These are phyloP conservation scores for Xanthoconium purpureum DNA, from an alignment of 768 basidiomycete genomes.

Conservation along the genomic window DNA sequence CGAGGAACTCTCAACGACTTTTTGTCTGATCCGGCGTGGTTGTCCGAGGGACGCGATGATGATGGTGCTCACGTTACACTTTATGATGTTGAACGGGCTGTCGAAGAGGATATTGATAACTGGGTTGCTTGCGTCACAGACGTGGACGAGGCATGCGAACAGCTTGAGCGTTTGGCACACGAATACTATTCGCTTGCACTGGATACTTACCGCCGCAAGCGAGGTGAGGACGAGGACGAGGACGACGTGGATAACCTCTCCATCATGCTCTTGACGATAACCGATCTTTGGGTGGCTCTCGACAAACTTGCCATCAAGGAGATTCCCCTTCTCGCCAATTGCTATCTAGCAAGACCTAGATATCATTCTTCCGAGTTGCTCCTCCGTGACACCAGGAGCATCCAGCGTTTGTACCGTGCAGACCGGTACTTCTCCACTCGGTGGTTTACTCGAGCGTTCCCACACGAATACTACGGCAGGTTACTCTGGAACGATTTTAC, in stretches of 20 bases:
- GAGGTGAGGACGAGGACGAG: too few species aligned
- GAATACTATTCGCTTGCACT: neutral
- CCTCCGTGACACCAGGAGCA: neutral
- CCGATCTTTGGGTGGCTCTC: too few species aligned
- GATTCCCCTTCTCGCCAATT: neutral
- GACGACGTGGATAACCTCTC: neutral
- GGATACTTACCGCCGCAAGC: neutral
- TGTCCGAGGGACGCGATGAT: neutral
- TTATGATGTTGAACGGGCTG: neutral
- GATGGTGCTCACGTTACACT: too few species aligned
- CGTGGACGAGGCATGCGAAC: neutral
- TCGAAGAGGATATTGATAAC: neutral
- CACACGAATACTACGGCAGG: too few species aligned
- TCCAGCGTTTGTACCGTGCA: neutral
- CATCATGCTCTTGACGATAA: neutral
- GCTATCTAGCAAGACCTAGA: neutral
- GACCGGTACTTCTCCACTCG: too few species aligned
- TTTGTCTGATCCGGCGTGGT: neutral
- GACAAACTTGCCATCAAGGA: neutral
- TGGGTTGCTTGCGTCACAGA: neutral
- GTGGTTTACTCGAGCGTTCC: neutral
- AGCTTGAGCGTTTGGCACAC: neutral
- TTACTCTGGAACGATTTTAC: neutral
- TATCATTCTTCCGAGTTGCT: neutral
- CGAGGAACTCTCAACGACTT: neutral